Evolutionary conservation across 177 flowering plant species (phyloP), one percentile per base, ranked within the genome.

Genomic region (Vitis hybrid): DNA sequence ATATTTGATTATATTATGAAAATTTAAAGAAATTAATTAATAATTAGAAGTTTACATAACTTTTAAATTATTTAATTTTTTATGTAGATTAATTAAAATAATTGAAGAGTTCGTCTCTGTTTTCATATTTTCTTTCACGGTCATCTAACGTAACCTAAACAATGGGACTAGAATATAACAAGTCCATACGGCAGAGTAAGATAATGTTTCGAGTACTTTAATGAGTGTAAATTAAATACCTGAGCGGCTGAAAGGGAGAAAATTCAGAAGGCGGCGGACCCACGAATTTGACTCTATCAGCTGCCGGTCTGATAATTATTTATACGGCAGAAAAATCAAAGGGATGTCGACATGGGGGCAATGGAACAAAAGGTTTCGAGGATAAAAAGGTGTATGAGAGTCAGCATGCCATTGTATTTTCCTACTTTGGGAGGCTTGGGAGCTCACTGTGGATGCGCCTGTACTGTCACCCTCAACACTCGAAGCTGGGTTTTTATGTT

Each of bases 381-480:
- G 65, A 55, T 1, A 39, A 53, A 58, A 5, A 39, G 3, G 39
- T 39, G 26, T 50, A 31, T 57, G 16, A 61, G 61, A 16, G 18
- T 14, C 3, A 29, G 50, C 52, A 71, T 3, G 97, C 94, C 50
- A 90, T 90, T 6, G 93, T 89, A 20, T 81, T 78, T 76, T 90
- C 93, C 72, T 80, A 93, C 82, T 87, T 90, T 39, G 86, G 90
- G 66, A 75, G 68, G 88, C 80, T 68, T 85, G 92, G 45, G 93
- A 82, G 71, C 85, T 77, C 39, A 81, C 31, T 7, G 79, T 56
- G 34, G 93, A 83, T 58, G 88, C 84, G 73, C 90, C 90, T 12
- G 77, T 76, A 45, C 84, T 86, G 71, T 90, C 88, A 78, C 91
- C 92, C 71, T 88, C 98, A 50, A 89, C 92, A 73, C 93, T 87